A percentile compares a stretch with the other conserved stretches of the same genome.
These are phyloP conservation scores for Lactarius sp. DNA, from an alignment of 768 basidiomycete genomes.

Conservation along the genomic window DNA sequence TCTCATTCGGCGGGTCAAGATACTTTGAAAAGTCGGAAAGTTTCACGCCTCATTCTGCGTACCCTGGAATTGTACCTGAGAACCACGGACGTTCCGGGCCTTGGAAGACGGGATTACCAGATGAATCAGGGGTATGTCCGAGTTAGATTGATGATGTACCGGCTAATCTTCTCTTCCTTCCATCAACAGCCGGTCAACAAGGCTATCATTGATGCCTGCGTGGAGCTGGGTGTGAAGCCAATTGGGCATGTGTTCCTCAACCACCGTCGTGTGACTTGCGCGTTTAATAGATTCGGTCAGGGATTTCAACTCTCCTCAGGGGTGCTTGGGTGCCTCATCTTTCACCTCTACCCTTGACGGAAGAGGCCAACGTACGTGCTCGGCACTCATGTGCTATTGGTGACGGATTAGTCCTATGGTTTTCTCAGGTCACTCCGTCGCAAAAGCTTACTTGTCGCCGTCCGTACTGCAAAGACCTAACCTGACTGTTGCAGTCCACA, in stretches of 20 bases:
- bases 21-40: conserved; percentile 14
- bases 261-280: too few species aligned
- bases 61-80: conserved; percentile 4
- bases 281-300: background rate
- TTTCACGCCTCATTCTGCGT: conserved; percentile 4
- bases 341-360: conserved; percentile 4
- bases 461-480: conserved; percentile 30
- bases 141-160: background rate
- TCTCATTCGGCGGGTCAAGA: background rate
- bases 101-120: background rate
- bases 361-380: conserved; percentile 7
- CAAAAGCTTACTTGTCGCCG: conserved; percentile 9
- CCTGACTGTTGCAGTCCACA: conserved; percentile 10
- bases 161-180: background rate
- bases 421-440: conserved; percentile 9
- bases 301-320: conserved; percentile 11
- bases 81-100: background rate
- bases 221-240: conserved; percentile 9
- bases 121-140: background rate
- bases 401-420: background rate
- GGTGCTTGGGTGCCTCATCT: conserved; percentile 2
- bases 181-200: conserved; percentile 1
- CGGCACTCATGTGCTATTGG: background rate
- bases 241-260: background rate
- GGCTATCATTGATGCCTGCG: conserved; percentile 4